Evolutionary conservation across 352 stramenopile genomes (phyloP), one percentile per base, ranked within the genome.

Genomic region (Phytophthora kernoviae): DNA sequence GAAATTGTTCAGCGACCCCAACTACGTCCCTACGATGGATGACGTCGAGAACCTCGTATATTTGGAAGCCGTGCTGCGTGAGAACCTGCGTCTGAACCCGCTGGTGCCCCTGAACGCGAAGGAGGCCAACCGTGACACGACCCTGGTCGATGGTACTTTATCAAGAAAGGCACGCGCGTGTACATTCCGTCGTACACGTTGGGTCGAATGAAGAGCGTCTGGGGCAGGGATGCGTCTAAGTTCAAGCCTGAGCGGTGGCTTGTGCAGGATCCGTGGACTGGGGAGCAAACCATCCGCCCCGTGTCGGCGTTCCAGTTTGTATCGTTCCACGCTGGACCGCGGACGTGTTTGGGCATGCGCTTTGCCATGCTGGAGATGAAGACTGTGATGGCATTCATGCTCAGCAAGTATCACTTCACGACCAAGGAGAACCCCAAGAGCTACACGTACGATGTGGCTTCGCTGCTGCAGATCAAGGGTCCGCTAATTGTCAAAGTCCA

Each of bases 1-100:
- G 4, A 53, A 43, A 30, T 40, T 70, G 17, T 75, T 70, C 34
- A 73, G 46, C 22, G 68, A 60, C 54, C 41, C 49, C 8, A 62
- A 55, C 11, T 70, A 73, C 47, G 42, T 81, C n/a, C 70, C 70
- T 0, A 78, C 65, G 0, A 60, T 74, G 22, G 79, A 89, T 9
- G 59, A 90, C n/a, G 56, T 82, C 17, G 67, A 84, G 37, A 27
- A 60, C 10, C 66, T 93, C 5, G 46, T 76, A 15, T 95, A 88
- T 46, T 47, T 91, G 11, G 70, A 86, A 27, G 85, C 80, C 4
- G 73, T 81, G 8, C 43, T 92, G 21, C 66, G 64, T 7, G 86
- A 94, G 54, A 87, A 75, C 15, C 44, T 93, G 47, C 72, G 86
- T 0, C 50, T 95, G 33, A 85, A 87, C 52, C 86, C 84, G n/a